A percentile compares a stretch with the other conserved stretches of the same genome.
Conservation (phyloP, 805 yeast species). For the Candida glaebosa region DNA sequence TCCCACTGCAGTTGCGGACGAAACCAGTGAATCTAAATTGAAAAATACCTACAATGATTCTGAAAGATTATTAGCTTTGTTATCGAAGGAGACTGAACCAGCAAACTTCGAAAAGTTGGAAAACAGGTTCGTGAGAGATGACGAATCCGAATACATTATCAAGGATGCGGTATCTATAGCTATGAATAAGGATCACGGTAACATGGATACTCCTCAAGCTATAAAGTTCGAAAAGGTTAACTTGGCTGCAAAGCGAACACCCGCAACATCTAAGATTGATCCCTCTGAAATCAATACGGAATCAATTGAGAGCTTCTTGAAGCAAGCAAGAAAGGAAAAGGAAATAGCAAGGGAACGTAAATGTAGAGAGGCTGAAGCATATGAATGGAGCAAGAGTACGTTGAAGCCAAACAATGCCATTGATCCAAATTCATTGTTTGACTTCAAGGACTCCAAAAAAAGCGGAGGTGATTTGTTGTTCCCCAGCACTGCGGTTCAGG, state of each 20-base stretch:
- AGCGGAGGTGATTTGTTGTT: slow-evolving; percentile 12
- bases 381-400: slow-evolving; percentile 46
- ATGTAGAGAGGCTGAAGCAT: slow-evolving; percentile 49
- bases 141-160: slow-evolving; percentile 14
- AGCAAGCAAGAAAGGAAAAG: slow-evolving; percentile 38
- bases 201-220: slow-evolving; percentile 20
- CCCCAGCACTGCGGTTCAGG: slow-evolving; percentile 11
- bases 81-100: slow-evolving; percentile 9
- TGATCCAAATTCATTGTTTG: slow-evolving; percentile 41
- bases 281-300: slow-evolving; percentile 5
- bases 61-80: slow-evolving; percentile 13
- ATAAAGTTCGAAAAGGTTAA: slow-evolving; percentile 14
- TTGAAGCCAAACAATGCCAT: slow-evolving; percentile 35
- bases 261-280: background rate
- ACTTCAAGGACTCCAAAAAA: slow-evolving; percentile 25
- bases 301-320: slow-evolving; percentile 39
- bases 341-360: slow-evolving; percentile 39
- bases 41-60: slow-evolving; percentile 15
- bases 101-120: slow-evolving; percentile 1
- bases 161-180: slow-evolving; percentile 23
- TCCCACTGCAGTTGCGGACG: background rate
- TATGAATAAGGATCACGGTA: slow-evolving; percentile 11
- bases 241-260: slow-evolving; percentile 11
- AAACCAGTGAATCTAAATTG: background rate
- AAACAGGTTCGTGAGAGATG: slow-evolving; percentile 1